Base-by-base conservation (phyloP, 2,329 filamentous ascomycete species). In the Fusarium anthophilum region DNA sequence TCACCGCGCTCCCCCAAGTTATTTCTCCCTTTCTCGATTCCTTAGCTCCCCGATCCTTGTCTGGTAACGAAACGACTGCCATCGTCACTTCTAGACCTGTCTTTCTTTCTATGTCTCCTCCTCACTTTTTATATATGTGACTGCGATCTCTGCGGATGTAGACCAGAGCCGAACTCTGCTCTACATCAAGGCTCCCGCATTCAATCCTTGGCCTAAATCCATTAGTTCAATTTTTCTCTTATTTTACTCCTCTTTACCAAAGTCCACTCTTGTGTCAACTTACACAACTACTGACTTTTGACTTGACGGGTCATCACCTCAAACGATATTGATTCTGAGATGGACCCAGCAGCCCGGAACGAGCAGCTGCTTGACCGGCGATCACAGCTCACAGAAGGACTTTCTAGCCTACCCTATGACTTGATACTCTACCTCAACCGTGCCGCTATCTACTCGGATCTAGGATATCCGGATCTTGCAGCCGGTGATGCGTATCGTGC, bases 401-500 rank as follows among this genome's bases (percentile, higher is more conserved):
- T 92, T 24, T 80, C 81, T 15, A 84, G 83, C 13, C 81, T 83
- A 9, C 87, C 90, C 3, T 92, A 91, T 78, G 90, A 93, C 76
- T 81, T 91, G 41, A 85, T 93, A 62, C 84, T 92, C 13, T 92
- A 91, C 74, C 85, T 93, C 63, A 88, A 92, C 72, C 90, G 95
- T 38, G 94, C 94, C 30, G 84, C 89, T 39, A 86, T 93, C 47
- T 91, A 98, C 81, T 88, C 91, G 22, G 86, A 90, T 51, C 87
- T 98, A 53, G 94, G 91, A 43, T 98, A 98, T 81, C 94, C 94
- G 0, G 96, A 99, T 81, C 89, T 99, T 44, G 95, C 95, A 10
- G 92, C 92, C 17, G 94, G 94, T 39, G 95, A 98, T 85, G 94
- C 94, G 10, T 98, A 98, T 81, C 92, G 93, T 63, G 95, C 95